Evolutionary conservation across 495 filamentous ascomycete species (phyloP).

Genomic region (Podospora appendiculata): DNA sequence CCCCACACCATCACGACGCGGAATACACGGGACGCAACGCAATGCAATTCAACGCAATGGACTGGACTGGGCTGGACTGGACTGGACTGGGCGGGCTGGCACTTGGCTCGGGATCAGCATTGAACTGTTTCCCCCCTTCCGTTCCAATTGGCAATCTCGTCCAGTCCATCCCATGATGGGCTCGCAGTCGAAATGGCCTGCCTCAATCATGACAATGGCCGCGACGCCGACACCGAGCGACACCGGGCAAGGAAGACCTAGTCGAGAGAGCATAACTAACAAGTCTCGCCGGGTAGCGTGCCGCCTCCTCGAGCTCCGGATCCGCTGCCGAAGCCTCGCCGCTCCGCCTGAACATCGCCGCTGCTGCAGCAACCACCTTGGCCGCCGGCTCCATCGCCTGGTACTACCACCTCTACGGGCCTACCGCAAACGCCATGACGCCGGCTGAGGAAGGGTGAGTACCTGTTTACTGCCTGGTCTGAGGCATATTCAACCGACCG

Average conservation of each 20-base stretch:
- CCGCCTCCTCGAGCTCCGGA: constrained; percentile 50
- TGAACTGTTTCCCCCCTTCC: neutral
- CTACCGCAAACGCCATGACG: constrained; percentile 79
- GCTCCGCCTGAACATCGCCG: constrained; percentile 68
- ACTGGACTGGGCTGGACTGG: too few species aligned
- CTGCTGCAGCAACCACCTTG: constrained; percentile 70
- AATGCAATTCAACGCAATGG: too few species aligned
- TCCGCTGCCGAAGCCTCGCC: constrained; percentile 49
- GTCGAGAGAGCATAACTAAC: constrained; percentile 13
- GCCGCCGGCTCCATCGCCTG: constrained; percentile 83
- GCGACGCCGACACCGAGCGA: too few species aligned
- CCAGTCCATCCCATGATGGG: too few species aligned
- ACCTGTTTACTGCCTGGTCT: constrained; percentile 8
- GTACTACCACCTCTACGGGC: constrained; percentile 94
- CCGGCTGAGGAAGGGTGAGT: constrained; percentile 96
- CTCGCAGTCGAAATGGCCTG: too few species aligned
- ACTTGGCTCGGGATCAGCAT: too few species aligned
- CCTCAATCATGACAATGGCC: too few species aligned
- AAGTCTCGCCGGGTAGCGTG: constrained; percentile 42
- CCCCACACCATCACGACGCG: too few species aligned
- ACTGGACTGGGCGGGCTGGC: too few species aligned
- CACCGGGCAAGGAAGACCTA: too few species aligned
- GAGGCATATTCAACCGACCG: constrained; percentile 24
- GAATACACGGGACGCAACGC: too few species aligned
- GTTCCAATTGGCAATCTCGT: constrained; percentile 4